Conservation (phyloP, 2,329 filamentous ascomycete genomes). For the Lasiodiplodia hormozganensis region DNA sequence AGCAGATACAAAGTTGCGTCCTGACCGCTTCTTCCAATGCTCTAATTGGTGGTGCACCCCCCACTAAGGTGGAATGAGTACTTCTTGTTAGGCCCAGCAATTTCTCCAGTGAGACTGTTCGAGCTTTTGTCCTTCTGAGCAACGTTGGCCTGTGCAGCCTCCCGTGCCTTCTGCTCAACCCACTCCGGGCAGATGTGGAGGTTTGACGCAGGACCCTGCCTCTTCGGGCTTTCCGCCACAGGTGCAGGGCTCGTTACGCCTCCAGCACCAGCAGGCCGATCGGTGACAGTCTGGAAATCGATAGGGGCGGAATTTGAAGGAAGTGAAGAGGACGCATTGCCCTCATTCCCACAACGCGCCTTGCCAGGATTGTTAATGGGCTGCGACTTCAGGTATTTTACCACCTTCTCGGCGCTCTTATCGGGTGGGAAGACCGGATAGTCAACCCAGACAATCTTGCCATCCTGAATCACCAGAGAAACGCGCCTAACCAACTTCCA, state of each 20-base stretch:
- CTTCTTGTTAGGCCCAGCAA: neutral
- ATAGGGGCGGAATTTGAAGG: neutral
- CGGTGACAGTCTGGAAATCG: neutral
- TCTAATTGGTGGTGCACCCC: constrained; percentile 8
- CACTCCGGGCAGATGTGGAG: constrained; percentile 9
- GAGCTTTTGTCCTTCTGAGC: neutral
- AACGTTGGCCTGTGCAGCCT: neutral
- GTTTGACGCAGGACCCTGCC: constrained; percentile 6
- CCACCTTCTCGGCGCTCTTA: constrained; percentile 47
- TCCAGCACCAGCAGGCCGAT: neutral
- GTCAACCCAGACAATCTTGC: constrained; percentile 49
- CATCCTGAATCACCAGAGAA: constrained; percentile 48
- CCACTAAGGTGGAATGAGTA: constrained; percentile 16
- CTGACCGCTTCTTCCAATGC: neutral
- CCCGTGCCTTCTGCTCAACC: neutral
- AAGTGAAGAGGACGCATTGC: neutral
- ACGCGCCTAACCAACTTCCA: constrained; percentile 47
- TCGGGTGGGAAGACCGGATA: constrained; percentile 55
- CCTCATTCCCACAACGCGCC: constrained; percentile 1
- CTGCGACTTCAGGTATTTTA: constrained; percentile 37
- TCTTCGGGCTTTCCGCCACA: neutral
- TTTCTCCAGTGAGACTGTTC: neutral
- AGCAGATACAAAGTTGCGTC: neutral
- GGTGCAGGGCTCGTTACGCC: neutral
- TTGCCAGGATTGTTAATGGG: neutral